Evolutionary conservation across 805 yeast genomes (phyloP), one percentile per base, ranked within the genome.

Genomic region (Babjeviella inositovora): DNA sequence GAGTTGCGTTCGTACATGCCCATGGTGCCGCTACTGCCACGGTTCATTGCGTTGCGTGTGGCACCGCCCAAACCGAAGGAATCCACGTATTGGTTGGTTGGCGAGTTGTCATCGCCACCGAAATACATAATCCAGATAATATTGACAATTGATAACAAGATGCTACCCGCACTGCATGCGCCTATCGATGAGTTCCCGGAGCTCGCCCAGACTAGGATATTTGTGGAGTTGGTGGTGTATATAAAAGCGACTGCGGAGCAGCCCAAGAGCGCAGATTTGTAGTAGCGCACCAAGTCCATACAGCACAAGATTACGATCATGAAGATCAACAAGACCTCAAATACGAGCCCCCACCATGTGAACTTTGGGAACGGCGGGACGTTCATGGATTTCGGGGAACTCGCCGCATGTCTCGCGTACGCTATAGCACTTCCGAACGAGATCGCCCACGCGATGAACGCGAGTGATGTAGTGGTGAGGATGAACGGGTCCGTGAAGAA

Each of bases 291-390:
- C 20, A 69, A 49, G 46, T 76, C 73, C 37, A 43, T 70, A 40
- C 45, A 60, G 47, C 64, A 81, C 32, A 69, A 53, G 26, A 57
- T 35, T 19, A 61, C 58, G 29, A 65, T 57, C 11, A 57, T 43
- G 5, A 68, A 34, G 11, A 77, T 58, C 19, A 81, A 34, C 15
- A 80, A 31, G 11, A 84, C 53, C 47, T 87, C 72, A 41, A 69
- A 90, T 2, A 77, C 85, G 5, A 90, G 46, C 2, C 93, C 93
- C 98, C 98, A 90, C 98, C 98, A 87, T 4, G 90, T 68, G 47
- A 87, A 77, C 32, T 69, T 66, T 2, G 96, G 95, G 41, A 75
- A 81, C 5, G 47, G 33, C 9, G 23, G 18, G 14, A 38, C 40
- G 14, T 27, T 25, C 19, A 18, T 14, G 14, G 23, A 21, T n/a